Base-by-base conservation (phyloP, 495 filamentous ascomycete genomes). In the Penicillium antarcticum region DNA sequence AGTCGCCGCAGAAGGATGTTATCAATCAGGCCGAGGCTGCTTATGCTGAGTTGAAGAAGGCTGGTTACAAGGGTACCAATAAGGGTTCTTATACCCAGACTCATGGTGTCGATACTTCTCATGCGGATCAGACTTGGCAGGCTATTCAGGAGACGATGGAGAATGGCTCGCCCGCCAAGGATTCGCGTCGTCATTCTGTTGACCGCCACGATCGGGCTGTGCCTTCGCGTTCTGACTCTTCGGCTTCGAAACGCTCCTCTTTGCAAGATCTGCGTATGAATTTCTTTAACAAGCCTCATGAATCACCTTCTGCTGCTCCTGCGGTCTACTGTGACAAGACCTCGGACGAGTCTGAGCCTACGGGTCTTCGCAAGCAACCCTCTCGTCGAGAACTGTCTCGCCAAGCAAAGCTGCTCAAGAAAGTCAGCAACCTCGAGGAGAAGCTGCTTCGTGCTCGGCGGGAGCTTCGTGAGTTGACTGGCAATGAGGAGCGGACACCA, bases 361-460 rank as follows among this genome's bases (percentile, higher is more conserved):
- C 48, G 10, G 66, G 65, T 31, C 56, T 83, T 16, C 74, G 72
- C 11, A 76, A 72, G 36, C 74, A 80, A 38, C 71, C 77, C 16
- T 85, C 81, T 0, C 80, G 77, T 51, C 83, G 79, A 61, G 83
- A 88, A 46, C 62, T 87, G 5, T 71, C 75, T 19, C 80, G 79
- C 53, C 82, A 86, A 52, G 73, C 77, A 32, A 87, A 82, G 59
- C 69, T 88, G 23, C 67, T 77, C 45, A 84, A 85, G 70, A 74
- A 77, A 34, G 83, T 87, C 42, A 87, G 82, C 60, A 77, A 87
- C 58, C 72, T 87, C 1, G 84, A 88, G 55, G 63, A 71, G 21
- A 86, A 87, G 62, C 70, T 87, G 3, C 67, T 80, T 11, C 65
- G 67, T 29, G 82, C 83, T 4, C 77, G 83, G 13, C 75, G 74